Base-by-base conservation (phyloP, 495 filamentous ascomycete genomes). In the Tuber magnatum region DNA sequence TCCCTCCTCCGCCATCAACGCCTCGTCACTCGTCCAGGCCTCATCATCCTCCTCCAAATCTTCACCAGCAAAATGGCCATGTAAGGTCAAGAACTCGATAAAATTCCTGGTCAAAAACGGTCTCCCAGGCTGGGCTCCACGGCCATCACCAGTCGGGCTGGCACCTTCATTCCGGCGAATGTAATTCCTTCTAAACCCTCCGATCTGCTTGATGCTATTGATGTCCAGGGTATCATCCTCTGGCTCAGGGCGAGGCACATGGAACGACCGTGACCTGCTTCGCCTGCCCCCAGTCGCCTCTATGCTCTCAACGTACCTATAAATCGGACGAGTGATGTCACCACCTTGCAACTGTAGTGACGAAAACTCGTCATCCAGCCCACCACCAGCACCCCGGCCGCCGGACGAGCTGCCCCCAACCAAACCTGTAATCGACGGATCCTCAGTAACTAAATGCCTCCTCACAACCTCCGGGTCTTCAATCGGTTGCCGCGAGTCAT, bases 51-150 rank as follows among this genome's bases (percentile, higher is more conserved):
- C 94, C 83, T 97, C 93, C 10, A 99, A 87, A 82, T 96, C 90
- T 84, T 99, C 95, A 81, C 95, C 95, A 24, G 95, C 95, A 83
- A 98, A 99, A 84, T 98, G 96, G 6, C 96, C 95, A 79, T 97
- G 97, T 24, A 99, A 86, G 12, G 92, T 94, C 71, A 99, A 83
- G 79, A 98, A 99, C 82, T 99, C 96, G 68, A 97, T 89, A 80
- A 99, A 99, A 84, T 91, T 98, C 78, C 84, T 92, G 20, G 95
- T 96, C 68, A 97, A 89, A 24, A 97, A 85, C 71, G 88, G 90
- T 51, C 89, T 89, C 39, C 86, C 87, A 14, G 80, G 84, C 68
- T 76, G 70, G n/a, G 77, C 46, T 20, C 83, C 80, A 32, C 77
- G 71, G 40, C 83, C 84, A 32, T 77, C 71, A 38, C 74, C 72